These are phyloP conservation scores for Exophiala spinifera DNA, from an alignment of 2,329 filamentous ascomycete species.

Conservation along the genomic window DNA sequence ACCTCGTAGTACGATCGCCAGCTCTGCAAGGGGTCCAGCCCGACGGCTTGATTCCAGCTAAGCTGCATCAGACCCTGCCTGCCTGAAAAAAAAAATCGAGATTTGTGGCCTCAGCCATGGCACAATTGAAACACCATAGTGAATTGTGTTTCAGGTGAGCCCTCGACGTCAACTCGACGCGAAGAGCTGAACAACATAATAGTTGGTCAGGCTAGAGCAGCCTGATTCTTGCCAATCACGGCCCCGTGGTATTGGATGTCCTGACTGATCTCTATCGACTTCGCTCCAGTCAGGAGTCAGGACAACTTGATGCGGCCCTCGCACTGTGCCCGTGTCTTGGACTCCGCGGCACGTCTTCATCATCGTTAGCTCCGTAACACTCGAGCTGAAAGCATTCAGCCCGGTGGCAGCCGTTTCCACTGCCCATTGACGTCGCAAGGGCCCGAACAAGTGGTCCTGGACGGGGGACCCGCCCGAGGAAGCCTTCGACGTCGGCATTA, in stretches of 20 bases:
- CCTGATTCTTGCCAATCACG: neutral
- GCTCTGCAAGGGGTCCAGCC: neutral
- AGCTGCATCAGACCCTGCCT: neutral
- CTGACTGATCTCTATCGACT: neutral
- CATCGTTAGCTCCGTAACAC: no score
- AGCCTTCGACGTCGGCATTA: no score
- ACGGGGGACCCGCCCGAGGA: no score
- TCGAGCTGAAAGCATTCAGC: no score
- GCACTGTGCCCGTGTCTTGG: no score
- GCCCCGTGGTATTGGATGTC: neutral
- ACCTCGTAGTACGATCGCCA: neutral
- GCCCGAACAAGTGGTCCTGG: no score
- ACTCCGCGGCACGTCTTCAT: no score
- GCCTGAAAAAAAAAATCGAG: neutral
- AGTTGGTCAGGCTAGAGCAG: neutral
- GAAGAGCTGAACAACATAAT: neutral
- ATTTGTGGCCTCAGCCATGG: neutral
- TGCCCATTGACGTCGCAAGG: no score
- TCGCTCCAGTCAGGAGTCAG: no score
- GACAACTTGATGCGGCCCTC: no score
- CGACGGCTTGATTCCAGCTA: neutral
- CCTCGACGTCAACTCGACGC: neutral
- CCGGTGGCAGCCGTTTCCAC: no score
- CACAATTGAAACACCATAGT: neutral
- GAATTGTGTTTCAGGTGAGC: neutral